Percentiles rank a stretch among this genome's conserved stretches.
These are phyloP conservation scores for Nicotiana obtusifolia DNA, from an alignment of 257 asterid genomes.

Conservation along the genomic window DNA sequence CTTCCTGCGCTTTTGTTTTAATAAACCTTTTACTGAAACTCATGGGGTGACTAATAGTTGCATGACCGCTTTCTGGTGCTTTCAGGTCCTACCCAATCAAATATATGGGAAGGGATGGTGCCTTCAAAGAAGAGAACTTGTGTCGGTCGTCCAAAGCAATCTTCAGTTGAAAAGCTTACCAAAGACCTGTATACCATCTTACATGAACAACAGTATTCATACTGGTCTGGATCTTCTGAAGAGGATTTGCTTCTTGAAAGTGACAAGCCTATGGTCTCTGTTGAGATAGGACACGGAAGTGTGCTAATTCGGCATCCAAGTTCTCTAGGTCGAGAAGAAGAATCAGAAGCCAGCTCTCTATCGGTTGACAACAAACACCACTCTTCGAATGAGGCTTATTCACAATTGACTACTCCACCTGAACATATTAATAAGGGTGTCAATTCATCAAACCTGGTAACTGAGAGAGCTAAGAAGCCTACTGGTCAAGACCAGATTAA, in stretches of 20 bases:
- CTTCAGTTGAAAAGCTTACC: slow-evolving; percentile 84
- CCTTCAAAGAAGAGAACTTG: slow-evolving; percentile 94
- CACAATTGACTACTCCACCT: slow-evolving; percentile 38
- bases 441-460: slow-evolving; percentile 17
- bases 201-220: slow-evolving; percentile 79
- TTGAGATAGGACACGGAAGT: slow-evolving; percentile 98
- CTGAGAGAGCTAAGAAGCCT: slow-evolving; percentile 49
- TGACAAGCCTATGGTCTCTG: slow-evolving; percentile 90
- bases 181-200: slow-evolving; percentile 82
- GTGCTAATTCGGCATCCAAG: slow-evolving; percentile 91
- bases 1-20: background rate
- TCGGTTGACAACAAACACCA: slow-evolving; percentile 71
- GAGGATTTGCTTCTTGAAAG: slow-evolving; percentile 86
- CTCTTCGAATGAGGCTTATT: slow-evolving; percentile 37
- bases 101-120: slow-evolving; percentile 68
- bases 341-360: slow-evolving; percentile 96
- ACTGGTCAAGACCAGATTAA: slow-evolving; percentile 41
- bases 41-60: background rate
- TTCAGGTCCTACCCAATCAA: slow-evolving; percentile 73
- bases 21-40: background rate
- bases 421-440: slow-evolving; percentile 33
- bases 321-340: slow-evolving; percentile 76
- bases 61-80: slow-evolving; percentile 14
- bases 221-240: slow-evolving; percentile 81
- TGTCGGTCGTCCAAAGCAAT: slow-evolving; percentile 68